Conservation (phyloP, 371 early-diverging fungal species). For the Massospora cicadina region DNA sequence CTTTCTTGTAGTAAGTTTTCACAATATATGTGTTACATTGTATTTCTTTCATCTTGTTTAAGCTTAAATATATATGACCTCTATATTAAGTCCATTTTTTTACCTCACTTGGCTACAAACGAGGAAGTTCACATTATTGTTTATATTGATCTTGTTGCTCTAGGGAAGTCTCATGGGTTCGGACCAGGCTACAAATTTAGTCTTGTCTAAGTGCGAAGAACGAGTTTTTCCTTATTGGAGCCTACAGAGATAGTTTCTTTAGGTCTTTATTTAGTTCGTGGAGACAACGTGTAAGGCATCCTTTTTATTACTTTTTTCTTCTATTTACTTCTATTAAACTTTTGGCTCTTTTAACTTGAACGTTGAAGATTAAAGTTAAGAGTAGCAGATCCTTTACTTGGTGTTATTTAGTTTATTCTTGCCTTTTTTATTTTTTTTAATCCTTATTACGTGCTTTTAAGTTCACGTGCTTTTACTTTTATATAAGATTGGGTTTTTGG, state of each 20-base stretch:
- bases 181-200: conserved; percentile 62
- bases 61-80: not conserved
- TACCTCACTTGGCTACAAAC: not conserved
- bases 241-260: conserved; percentile 50
- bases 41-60: too few relatives aligned
- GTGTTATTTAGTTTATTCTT: too few relatives aligned
- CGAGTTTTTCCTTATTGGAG: conserved; percentile 50
- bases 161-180: conserved; percentile 58
- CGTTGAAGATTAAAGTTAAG: not conserved
- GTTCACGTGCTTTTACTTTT: not conserved
- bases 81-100: not conserved
- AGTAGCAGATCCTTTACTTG: too few relatives aligned
- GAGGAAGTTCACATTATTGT: not conserved
- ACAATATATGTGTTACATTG: not conserved
- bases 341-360: not conserved
- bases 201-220: conserved; percentile 49
- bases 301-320: not conserved
- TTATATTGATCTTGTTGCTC: not conserved
- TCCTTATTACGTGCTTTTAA: not conserved
- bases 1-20: not conserved
- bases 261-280: conserved; percentile 62
- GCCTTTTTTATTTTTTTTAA: too few relatives aligned
- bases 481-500: not conserved
- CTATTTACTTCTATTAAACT: not conserved
- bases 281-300: conserved; percentile 46